A percentile compares a stretch with the other conserved stretches of the same genome.
phyloP scores from a whole-genome alignment of 108 stramenopile species.

The Epipyxis sp. region DNA sequence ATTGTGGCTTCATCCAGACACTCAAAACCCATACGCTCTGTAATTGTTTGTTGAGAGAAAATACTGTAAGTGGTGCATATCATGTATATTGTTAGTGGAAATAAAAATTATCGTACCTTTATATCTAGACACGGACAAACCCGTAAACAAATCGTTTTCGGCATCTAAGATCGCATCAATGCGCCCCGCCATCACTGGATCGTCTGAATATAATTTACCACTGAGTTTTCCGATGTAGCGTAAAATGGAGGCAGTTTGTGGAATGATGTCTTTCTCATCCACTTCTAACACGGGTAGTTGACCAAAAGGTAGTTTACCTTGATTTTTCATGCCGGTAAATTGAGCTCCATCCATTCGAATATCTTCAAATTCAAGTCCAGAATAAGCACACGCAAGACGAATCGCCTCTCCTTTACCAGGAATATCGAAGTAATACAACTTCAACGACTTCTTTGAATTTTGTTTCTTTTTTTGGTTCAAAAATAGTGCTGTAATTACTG shows the following conservation, averaged over 20 bases:
- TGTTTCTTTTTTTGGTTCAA: too few species aligned
- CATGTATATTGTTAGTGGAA: too few species aligned
- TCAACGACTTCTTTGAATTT: too few species aligned
- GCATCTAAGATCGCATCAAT: constrained; percentile 3
- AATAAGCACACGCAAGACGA: constrained; percentile 17
- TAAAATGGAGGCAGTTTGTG: constrained; percentile 23
- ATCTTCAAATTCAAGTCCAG: neutral
- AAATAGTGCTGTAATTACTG: too few species aligned
- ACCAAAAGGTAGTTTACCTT: constrained; percentile 23
- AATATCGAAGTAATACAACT: constrained; percentile 31
- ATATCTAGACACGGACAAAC: neutral
- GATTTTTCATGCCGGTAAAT: constrained; percentile 1
- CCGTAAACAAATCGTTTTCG: constrained; percentile 20
- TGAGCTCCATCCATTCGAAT: neutral
- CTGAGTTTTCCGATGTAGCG: constrained; percentile 14
- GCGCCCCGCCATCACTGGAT: constrained; percentile 1
- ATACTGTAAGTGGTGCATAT: too few species aligned
- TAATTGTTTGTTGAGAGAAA: too few species aligned
- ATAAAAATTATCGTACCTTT: too few species aligned
- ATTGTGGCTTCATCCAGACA: too few species aligned
- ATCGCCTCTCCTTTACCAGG: constrained; percentile 29
- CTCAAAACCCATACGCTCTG: neutral
- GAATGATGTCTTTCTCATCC: neutral
- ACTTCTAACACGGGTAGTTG: constrained; percentile 22
- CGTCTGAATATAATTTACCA: constrained; percentile 10